Evolutionary conservation across 306 rosid genomes (phyloP).

Genomic region (Geum urbanum): DNA sequence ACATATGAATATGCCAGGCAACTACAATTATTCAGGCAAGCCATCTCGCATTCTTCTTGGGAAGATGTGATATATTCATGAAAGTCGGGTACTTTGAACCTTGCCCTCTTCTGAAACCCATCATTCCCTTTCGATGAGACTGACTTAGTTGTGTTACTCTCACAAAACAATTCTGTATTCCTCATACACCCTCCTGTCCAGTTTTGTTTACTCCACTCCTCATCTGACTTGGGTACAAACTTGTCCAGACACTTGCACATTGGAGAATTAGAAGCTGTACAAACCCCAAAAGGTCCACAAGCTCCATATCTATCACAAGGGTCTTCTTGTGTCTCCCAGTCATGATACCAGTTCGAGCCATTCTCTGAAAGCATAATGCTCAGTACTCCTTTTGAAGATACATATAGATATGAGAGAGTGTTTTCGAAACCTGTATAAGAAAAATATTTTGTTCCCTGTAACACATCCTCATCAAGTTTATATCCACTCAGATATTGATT

Average conservation of each 20-base stretch:
- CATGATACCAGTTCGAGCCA: background rate
- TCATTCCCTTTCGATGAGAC: background rate
- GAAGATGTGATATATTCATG: background rate
- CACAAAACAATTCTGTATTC: background rate
- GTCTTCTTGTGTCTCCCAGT: background rate
- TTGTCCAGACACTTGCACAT: slow-evolving; percentile 21
- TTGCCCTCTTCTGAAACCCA: slow-evolving; percentile 11
- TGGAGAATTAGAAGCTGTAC: slow-evolving; percentile 12
- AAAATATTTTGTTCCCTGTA: no score
- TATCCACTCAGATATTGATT: no score
- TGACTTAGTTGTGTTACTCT: background rate
- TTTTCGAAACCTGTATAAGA: no score
- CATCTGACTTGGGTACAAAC: slow-evolving; percentile 6
- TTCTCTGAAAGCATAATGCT: background rate
- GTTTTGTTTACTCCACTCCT: slow-evolving; percentile 19
- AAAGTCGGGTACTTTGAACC: slow-evolving; percentile 19
- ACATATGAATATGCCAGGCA: slow-evolving; percentile 24
- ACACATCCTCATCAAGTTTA: no score
- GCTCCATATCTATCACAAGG: slow-evolving; percentile 10
- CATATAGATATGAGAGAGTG: background rate
- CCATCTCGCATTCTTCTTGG: background rate
- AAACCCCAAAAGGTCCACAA: slow-evolving; percentile 18
- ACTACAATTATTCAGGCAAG: slow-evolving; percentile 27
- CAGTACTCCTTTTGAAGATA: background rate
- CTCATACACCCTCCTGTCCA: slow-evolving; percentile 18